phyloP scores from a whole-genome alignment of 192 early-diverging fungal genomes.

The Podila clonocystis region DNA sequence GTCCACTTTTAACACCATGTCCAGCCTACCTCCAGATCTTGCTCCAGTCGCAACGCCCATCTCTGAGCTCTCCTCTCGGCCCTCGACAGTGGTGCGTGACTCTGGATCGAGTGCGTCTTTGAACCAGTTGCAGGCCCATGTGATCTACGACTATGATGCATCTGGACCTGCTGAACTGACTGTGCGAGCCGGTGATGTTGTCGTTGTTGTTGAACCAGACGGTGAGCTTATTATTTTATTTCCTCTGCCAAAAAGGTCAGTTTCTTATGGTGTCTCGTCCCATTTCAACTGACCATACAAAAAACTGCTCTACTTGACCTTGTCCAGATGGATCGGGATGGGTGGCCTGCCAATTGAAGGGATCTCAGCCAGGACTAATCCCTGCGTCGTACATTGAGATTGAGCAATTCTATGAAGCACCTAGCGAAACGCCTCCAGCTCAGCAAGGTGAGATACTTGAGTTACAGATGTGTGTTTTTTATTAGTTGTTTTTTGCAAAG shows the following conservation, averaged over 20 bases:
- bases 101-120: constrained; percentile 14
- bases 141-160: constrained; percentile 70
- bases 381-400: constrained; percentile 63
- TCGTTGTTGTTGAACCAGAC: constrained; percentile 65
- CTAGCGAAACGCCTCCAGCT: constrained; percentile 8
- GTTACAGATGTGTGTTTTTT: background rate
- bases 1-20: constrained; percentile 30
- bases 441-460: constrained; percentile 23
- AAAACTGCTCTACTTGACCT: background rate
- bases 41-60: constrained; percentile 35
- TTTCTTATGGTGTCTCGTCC: too few relatives aligned
- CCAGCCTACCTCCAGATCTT: constrained; percentile 31
- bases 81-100: constrained; percentile 4
- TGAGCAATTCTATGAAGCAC: constrained; percentile 34
- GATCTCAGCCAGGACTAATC: constrained; percentile 51
- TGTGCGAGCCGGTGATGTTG: constrained; percentile 62
- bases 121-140: constrained; percentile 48
- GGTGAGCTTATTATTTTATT: constrained; percentile 42
- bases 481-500: background rate
- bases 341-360: constrained; percentile 26
- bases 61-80: constrained; percentile 19
- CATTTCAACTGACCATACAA: background rate
- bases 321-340: constrained; percentile 43
- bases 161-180: constrained; percentile 63
- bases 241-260: background rate